These are phyloP conservation scores for Terana coerulea DNA, from an alignment of 768 basidiomycete species.

Conservation along the genomic window DNA sequence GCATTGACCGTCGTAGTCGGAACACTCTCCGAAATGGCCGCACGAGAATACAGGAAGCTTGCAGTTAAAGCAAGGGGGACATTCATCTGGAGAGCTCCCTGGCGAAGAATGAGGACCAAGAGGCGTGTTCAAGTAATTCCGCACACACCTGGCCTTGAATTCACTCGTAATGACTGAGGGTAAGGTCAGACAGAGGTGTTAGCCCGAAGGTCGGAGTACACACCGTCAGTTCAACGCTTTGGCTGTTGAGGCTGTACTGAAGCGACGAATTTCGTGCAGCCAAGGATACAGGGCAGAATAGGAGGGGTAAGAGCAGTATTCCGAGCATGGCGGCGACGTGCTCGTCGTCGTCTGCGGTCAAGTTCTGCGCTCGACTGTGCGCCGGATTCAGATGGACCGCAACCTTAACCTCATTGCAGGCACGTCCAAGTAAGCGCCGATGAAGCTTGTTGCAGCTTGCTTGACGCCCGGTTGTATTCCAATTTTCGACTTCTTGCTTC, in stretches of 20 bases:
- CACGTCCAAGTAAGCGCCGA: not conserved
- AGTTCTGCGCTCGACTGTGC: constrained; percentile 2
- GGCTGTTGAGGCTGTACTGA: not conserved
- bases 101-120: not conserved
- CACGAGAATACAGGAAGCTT: constrained; percentile 87
- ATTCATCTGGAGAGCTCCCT: constrained; percentile 54
- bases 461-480: no score
- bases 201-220: not conserved
- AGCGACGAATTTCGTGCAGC: not conserved
- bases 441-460: no score
- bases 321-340: not conserved
- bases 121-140: not conserved
- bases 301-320: not conserved
- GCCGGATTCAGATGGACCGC: not conserved
- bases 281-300: not conserved
- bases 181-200: not conserved
- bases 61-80: constrained; percentile 95
- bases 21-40: constrained; percentile 89
- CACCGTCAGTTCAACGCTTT: constrained; percentile 8
- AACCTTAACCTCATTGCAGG: not conserved
- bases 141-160: constrained; percentile 1
- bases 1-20: constrained; percentile 92
- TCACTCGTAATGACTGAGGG: constrained; percentile 2
- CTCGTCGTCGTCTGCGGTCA: not conserved
- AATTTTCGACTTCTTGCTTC: no score